Base-by-base conservation (phyloP, 805 yeast genomes). In the Pichia exigua region DNA sequence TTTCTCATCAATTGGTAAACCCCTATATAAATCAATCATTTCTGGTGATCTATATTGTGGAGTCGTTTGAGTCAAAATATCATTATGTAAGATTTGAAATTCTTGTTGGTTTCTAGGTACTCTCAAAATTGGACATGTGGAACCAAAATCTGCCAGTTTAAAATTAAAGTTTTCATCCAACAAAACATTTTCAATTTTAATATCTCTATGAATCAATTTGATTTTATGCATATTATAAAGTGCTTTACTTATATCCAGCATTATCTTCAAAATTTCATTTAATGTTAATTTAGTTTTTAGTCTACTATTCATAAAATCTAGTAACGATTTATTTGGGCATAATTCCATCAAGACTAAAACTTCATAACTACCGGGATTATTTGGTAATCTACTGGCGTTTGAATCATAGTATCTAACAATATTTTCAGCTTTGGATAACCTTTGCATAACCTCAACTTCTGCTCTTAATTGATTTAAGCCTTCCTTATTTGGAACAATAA, bases 361-460 rank as follows among this genome's bases (percentile, higher is more conserved):
- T 68, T 92, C 98, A 65, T 88, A 94, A 44, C 61, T 57, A 4
- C 75, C 62, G 2, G 77, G 72, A 46, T 72, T 65, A n/a, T 54
- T 55, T 24, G 69, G 52, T 67, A 85, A 70, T 59, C 95, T 76
- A 13, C 95, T 82, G 8, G 99, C 99, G 70, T 94, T 97, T 3
- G 97, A 88, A 66, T 94, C 99, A 48, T 90, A 87, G 66, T 94
- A 94, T 3, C 88, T 82, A 1, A 94, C 99, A 55, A 94, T 82
- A 63, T 84, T 83, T 45, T 78, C 77, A 57, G 86, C 79, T 10
- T 95, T 96, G 55, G 83, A 73, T 35, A 94, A 73, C 27, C 96
- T 74, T 68, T 88, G 87, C 98, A 94, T 92, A 13, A 97, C 95
- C 64, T 94, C 98, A 17, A 94, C 99, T 66, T 94, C 99, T 41